Evolutionary conservation across 2,329 filamentous ascomycete genomes (phyloP).

Genomic region (Diaporthe helianthi): DNA sequence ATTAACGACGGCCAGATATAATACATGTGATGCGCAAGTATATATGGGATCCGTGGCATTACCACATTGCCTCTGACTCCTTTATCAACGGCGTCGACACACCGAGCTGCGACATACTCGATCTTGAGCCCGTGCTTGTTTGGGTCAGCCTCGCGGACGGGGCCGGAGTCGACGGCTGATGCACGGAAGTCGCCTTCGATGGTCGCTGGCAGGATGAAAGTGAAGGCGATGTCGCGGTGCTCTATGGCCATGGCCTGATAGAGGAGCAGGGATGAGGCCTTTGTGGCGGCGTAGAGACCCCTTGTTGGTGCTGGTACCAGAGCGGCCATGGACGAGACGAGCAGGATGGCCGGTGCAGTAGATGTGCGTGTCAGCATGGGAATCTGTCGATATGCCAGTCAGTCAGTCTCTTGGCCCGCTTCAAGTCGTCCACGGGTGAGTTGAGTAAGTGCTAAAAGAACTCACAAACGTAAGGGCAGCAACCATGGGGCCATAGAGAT

Average conservation of each 20-base stretch:
- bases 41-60: slow-evolving; percentile 44
- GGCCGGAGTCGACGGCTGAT: slow-evolving; percentile 43
- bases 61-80: slow-evolving; percentile 40
- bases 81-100: slow-evolving; percentile 41
- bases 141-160: slow-evolving; percentile 37
- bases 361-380: slow-evolving; percentile 44
- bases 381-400: slow-evolving; percentile 33
- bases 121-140: slow-evolving; percentile 43
- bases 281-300: slow-evolving; percentile 44
- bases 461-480: slow-evolving; percentile 41
- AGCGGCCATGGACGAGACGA: slow-evolving; percentile 36
- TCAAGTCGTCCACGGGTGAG: background rate
- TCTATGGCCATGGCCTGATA: slow-evolving; percentile 46
- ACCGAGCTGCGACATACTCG: slow-evolving; percentile 42
- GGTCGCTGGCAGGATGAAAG: slow-evolving; percentile 43
- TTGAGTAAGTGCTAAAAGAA: background rate
- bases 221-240: slow-evolving; percentile 43
- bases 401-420: background rate
- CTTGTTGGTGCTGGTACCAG: slow-evolving; percentile 45
- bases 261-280: slow-evolving; percentile 44
- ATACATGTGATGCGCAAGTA: slow-evolving; percentile 42
- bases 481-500: slow-evolving; percentile 43
- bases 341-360: slow-evolving; percentile 31
- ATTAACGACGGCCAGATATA: slow-evolving; percentile 43
- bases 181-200: slow-evolving; percentile 46